Evolutionary conservation across 2,329 filamentous ascomycete genomes (phyloP).

Genomic region (Ophiostoma sp.): DNA sequence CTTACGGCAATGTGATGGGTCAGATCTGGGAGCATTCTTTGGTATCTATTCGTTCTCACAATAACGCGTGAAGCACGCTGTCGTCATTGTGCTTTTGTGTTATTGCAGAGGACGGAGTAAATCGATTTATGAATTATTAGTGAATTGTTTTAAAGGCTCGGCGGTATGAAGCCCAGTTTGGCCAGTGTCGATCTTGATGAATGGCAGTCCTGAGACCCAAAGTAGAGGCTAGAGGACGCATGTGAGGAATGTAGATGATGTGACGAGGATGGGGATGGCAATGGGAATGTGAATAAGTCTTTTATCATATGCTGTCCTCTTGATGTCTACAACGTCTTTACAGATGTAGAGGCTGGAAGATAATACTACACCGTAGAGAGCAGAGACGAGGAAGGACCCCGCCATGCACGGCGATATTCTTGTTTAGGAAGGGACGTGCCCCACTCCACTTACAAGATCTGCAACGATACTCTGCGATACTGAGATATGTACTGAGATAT

Average conservation of each 20-base stretch:
- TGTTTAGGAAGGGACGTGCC: constrained; percentile 5
- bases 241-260: constrained; percentile 3
- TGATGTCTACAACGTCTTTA: too few species aligned
- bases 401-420: constrained; percentile 12
- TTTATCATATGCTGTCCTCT: background rate
- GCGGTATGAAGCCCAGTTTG: constrained; percentile 9
- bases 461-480: background rate
- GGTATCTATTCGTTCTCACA: background rate
- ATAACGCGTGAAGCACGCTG: constrained; percentile 1
- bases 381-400: background rate
- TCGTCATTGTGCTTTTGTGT: constrained; percentile 5
- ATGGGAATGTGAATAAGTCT: background rate
- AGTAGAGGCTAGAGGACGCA: background rate
- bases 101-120: too few species aligned
- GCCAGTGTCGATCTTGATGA: background rate
- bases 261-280: background rate
- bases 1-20: constrained; percentile 6
- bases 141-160: background rate
- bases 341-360: too few species aligned
- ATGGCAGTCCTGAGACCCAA: background rate
- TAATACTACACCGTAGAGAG: too few species aligned
- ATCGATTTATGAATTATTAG: background rate
- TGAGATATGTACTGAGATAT: too few species aligned
- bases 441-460: background rate
- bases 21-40: background rate